A percentile compares a stretch with the other conserved stretches of the same genome.
Evolutionary conservation across 495 filamentous ascomycete genomes (phyloP).

Genomic region (Talaromyces wortmannii): DNA sequence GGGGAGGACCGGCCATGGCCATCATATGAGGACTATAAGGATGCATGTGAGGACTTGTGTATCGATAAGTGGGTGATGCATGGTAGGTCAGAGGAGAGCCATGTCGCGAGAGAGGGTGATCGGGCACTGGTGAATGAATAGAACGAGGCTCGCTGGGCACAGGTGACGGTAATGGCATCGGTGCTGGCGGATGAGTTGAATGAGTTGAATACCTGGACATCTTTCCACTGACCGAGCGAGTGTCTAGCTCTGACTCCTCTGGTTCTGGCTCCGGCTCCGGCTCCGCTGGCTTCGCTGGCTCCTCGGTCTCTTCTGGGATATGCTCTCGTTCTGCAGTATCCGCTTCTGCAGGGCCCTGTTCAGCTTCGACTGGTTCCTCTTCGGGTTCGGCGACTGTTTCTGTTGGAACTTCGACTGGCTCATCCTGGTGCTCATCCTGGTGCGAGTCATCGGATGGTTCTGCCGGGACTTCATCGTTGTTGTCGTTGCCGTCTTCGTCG

Average conservation of each 20-base stretch:
- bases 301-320: neutral
- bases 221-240: neutral
- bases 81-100: conserved; percentile 7
- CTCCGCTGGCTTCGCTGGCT: neutral
- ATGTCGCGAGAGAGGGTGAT: conserved; percentile 9
- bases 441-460: too few species aligned
- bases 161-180: conserved; percentile 24
- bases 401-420: too few species aligned
- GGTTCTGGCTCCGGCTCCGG: neutral
- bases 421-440: too few species aligned
- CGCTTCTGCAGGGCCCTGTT: neutral
- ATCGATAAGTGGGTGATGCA: conserved; percentile 18
- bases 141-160: conserved; percentile 18
- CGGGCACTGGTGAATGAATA: conserved; percentile 16
- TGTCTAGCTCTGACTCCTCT: neutral
- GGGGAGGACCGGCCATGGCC: conserved; percentile 18
- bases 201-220: neutral
- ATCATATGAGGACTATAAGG: conserved; percentile 30
- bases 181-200: conserved; percentile 7
- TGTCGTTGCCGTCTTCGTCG: neutral
- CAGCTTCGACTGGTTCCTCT: neutral
- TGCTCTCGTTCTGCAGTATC: neutral
- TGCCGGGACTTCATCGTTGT: too few species aligned
- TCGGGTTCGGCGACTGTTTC: neutral
- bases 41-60: conserved; percentile 18